Evolutionary conservation across 2,329 filamentous ascomycete species (phyloP).

Genomic region (Diaporthe destruens): DNA sequence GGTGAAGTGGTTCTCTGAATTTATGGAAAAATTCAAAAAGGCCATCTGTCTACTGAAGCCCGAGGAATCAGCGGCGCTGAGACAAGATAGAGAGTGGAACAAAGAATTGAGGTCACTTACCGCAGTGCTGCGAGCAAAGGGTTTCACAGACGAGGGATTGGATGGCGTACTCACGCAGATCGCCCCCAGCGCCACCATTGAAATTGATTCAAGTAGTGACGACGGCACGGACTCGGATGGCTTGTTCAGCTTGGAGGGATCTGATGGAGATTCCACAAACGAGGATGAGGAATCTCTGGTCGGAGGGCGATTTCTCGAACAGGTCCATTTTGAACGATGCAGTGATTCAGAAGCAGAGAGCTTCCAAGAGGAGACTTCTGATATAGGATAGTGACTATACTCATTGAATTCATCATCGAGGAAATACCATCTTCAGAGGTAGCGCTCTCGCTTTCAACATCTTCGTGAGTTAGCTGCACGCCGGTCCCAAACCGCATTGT

Average conservation of each 20-base stretch:
- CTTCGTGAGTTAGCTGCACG: no score
- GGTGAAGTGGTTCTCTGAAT: not conserved
- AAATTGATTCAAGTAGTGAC: not conserved
- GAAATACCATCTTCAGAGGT: not conserved
- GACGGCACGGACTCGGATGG: not conserved
- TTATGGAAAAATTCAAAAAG: conserved; percentile 6
- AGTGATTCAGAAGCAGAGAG: not conserved
- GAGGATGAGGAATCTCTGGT: not conserved
- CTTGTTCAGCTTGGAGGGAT: not conserved
- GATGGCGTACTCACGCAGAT: not conserved
- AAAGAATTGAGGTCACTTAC: conserved; percentile 10
- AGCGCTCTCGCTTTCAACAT: no score
- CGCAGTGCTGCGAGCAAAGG: not conserved
- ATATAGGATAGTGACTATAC: not conserved
- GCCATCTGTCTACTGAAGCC: not conserved
- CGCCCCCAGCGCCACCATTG: not conserved
- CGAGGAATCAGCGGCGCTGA: not conserved
- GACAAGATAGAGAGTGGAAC: conserved; percentile 3
- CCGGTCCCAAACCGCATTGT: not conserved
- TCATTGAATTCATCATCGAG: not conserved
- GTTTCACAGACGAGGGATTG: not conserved
- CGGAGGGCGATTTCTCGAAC: not conserved
- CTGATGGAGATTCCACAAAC: not conserved
- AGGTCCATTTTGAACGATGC: not conserved
- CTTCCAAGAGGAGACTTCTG: not conserved